Evolutionary conservation across 257 asterid genomes (phyloP).

Genomic region (Scutellaria baicalensis): DNA sequence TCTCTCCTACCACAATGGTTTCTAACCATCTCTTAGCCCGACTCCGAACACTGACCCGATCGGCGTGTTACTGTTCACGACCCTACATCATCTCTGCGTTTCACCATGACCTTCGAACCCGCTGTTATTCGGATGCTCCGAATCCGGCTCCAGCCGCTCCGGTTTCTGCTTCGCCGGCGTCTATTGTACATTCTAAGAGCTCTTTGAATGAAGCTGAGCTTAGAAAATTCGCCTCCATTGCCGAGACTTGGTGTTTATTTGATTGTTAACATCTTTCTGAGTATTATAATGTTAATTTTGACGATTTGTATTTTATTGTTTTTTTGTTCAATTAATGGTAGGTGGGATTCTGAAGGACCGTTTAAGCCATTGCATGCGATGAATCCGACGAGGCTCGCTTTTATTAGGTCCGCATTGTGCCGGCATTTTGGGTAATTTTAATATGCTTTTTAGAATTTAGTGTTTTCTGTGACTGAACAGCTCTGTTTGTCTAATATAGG

Average conservation of each 20-base stretch:
- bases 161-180: conserved; percentile 14
- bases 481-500: neutral
- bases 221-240: conserved; percentile 56
- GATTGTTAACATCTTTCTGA: neutral
- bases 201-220: conserved; percentile 71
- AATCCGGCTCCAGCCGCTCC: conserved; percentile 24
- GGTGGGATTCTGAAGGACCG: conserved; percentile 99
- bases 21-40: conserved; percentile 37
- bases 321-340: conserved; percentile 8
- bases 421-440: conserved; percentile 84
- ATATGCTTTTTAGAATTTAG: neutral
- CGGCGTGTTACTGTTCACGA: neutral
- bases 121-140: conserved; percentile 37
- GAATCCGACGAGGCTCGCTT: conserved; percentile 96
- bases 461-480: neutral
- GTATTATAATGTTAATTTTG: neutral
- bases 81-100: neutral
- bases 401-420: conserved; percentile 83
- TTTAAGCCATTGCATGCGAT: conserved; percentile 81
- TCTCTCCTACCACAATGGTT: conserved; percentile 27
- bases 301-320: neutral
- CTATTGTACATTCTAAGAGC: conserved; percentile 28
- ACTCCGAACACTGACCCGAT: conserved; percentile 25
- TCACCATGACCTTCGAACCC: conserved; percentile 12
- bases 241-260: conserved; percentile 62